A percentile compares a stretch with the other conserved stretches of the same genome.
phyloP scores from a whole-genome alignment of 108 stramenopile genomes.

The Cyclotella sp. region DNA sequence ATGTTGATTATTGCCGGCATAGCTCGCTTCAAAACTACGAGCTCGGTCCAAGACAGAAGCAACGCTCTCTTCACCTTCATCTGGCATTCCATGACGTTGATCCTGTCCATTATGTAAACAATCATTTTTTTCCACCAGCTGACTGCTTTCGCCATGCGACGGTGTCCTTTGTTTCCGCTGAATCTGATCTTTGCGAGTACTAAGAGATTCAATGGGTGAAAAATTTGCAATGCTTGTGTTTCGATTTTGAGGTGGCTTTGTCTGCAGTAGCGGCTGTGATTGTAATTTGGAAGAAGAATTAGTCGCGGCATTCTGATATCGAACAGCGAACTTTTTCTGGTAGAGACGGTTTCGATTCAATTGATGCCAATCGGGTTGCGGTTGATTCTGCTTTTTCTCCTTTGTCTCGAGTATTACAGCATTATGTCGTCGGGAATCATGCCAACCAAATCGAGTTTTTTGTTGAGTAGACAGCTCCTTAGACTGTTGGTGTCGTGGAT shows the following conservation, averaged over 20 bases:
- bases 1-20: background rate
- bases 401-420: background rate
- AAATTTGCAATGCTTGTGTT: constrained; percentile 13
- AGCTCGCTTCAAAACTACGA: constrained; percentile 21
- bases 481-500: background rate
- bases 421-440: background rate
- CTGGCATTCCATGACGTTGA: background rate
- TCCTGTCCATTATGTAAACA: background rate
- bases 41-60: constrained; percentile 26
- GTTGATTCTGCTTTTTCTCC: background rate
- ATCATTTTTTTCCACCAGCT: background rate
- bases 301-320: constrained; percentile 15
- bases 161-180: constrained; percentile 25
- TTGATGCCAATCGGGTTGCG: constrained; percentile 41
- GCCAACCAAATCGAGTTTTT: background rate
- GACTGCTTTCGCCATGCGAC: background rate
- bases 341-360: constrained; percentile 30
- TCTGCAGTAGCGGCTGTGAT: background rate
- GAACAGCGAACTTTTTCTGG: constrained; percentile 19
- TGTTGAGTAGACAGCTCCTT: background rate
- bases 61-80: constrained; percentile 15
- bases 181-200: constrained; percentile 26
- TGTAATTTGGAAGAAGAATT: background rate
- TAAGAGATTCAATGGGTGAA: constrained; percentile 24
- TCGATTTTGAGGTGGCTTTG: background rate